Percentiles rank a stretch among this genome's conserved stretches.
These are phyloP conservation scores for Peronosclerospora sorghi DNA, from an alignment of 352 stramenopile species.

Conservation along the genomic window DNA sequence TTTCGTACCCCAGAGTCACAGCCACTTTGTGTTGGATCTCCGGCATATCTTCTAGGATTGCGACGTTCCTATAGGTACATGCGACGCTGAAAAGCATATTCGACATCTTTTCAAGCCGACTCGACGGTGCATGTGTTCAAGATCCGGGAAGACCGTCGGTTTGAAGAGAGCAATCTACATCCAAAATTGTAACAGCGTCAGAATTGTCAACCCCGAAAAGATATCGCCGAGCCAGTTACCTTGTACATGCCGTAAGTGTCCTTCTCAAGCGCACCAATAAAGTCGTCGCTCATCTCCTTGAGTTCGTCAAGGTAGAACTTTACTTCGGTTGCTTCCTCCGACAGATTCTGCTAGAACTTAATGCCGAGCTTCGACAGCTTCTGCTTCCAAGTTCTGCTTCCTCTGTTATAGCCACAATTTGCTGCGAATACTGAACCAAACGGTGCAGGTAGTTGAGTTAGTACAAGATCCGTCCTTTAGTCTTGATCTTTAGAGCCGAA, in stretches of 20 bases:
- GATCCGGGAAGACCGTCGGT: constrained; percentile 84
- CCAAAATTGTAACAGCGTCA: constrained; percentile 1
- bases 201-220: background rate
- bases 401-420: too few species aligned
- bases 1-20: constrained; percentile 65
- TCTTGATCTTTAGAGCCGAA: background rate
- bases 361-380: constrained; percentile 76
- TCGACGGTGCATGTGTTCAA: constrained; percentile 76
- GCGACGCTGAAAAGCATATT: constrained; percentile 68
- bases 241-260: constrained; percentile 69
- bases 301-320: constrained; percentile 66
- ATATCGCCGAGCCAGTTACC: constrained; percentile 13
- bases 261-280: constrained; percentile 58
- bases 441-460: constrained; percentile 50
- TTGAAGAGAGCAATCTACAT: constrained; percentile 72
- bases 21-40: constrained; percentile 71
- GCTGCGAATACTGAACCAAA: constrained; percentile 69
- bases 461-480: constrained; percentile 8
- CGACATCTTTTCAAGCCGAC: constrained; percentile 69
- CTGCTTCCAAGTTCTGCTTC: constrained; percentile 76
- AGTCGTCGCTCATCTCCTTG: constrained; percentile 68
- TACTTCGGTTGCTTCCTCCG: constrained; percentile 79
- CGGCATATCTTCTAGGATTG: constrained; percentile 77
- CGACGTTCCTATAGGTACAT: constrained; percentile 77
- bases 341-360: constrained; percentile 81